Evolutionary conservation across 768 basidiomycete species (phyloP), one percentile per base, ranked within the genome.

Genomic region (Lepiota subincarnata): DNA sequence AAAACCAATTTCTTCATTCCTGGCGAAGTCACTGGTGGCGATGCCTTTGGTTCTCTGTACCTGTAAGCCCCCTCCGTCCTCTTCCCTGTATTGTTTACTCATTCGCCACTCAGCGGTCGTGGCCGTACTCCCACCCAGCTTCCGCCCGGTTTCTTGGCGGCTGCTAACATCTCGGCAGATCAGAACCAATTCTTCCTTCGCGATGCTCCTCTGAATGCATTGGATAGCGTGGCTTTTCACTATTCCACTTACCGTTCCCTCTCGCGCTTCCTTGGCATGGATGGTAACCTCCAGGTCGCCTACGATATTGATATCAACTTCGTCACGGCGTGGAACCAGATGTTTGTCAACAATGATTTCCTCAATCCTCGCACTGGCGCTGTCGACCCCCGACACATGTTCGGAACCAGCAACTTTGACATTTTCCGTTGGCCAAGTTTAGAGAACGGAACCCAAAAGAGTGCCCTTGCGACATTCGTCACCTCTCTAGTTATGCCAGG

Each of bases 1-100:
- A 97, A 97, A 74, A 78, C 73, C 4, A 94, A 97, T 64, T 96
- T 97, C 68, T 87, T 83, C 70, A 93, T 97, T 59, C 74, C 91
- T 1, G 94, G 94, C 41, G 94, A 97, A 73, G 89, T 97, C 44
- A 97, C 94, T 6, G 94, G 93, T 74, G 94, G 93, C 53, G 86
- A 97, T 69, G 84, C 83, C 1, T 96, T 96, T 64, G 92, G 91
- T 8, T 73, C 92, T 0, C 71, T 96, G 10, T 97, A 96, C 69
- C 70, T 89, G 89, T 89, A 63, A 57, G 86, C 76, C 31, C 76
- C 31, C 5, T 45, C 16, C 49, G 39, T 41, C 22, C 47, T 12
- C 39, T 42, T 43, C 49, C 49, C 19, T 20, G 14, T 28, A 19
- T 26, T 22, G 50, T 2, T n/a, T n/a, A 34, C 48, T 49, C 22